A percentile compares a stretch with the other conserved stretches of the same genome.
Conservation (phyloP, 2,329 filamentous ascomycete species). For the Thelonectria blattea region DNA sequence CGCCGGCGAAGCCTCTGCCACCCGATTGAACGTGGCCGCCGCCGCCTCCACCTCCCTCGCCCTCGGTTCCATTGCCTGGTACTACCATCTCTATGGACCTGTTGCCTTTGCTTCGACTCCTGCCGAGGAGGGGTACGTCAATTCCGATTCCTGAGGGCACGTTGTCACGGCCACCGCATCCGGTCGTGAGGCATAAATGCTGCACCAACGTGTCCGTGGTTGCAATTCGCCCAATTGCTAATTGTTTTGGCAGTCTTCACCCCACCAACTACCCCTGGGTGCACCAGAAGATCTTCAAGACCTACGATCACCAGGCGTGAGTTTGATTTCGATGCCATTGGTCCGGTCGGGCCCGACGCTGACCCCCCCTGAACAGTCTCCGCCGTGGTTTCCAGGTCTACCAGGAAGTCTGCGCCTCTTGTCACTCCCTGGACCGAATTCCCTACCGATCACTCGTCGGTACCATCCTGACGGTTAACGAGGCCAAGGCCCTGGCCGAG, state of each 20-base stretch:
- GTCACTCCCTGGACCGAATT: constrained; percentile 94
- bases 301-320: constrained; percentile 96
- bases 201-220: constrained; percentile 24
- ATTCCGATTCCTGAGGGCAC: constrained; percentile 15
- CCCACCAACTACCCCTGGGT: constrained; percentile 94
- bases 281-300: constrained; percentile 89
- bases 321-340: constrained; percentile 46
- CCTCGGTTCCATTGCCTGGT: constrained; percentile 91
- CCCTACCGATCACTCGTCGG: constrained; percentile 94
- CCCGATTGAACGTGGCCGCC: constrained; percentile 85
- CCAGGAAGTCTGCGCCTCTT: constrained; percentile 96
- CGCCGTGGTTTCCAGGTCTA: constrained; percentile 99
- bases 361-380: constrained; percentile 63
- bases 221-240: constrained; percentile 35
- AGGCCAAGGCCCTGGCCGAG: constrained; percentile 96
- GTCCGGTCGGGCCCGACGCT: constrained; percentile 20
- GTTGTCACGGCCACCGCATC: constrained; percentile 12
- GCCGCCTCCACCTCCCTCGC: constrained; percentile 85
- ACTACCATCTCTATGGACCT: constrained; percentile 94
- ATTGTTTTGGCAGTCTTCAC: constrained; percentile 72
- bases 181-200: constrained; percentile 45
- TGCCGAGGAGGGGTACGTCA: constrained; percentile 95
- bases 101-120: constrained; percentile 88
- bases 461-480: constrained; percentile 90
- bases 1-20: constrained; percentile 71